Evolutionary conservation across 148 eudicot genomes (phyloP), one percentile per base, ranked within the genome.

Genomic region (Cornus florida): DNA sequence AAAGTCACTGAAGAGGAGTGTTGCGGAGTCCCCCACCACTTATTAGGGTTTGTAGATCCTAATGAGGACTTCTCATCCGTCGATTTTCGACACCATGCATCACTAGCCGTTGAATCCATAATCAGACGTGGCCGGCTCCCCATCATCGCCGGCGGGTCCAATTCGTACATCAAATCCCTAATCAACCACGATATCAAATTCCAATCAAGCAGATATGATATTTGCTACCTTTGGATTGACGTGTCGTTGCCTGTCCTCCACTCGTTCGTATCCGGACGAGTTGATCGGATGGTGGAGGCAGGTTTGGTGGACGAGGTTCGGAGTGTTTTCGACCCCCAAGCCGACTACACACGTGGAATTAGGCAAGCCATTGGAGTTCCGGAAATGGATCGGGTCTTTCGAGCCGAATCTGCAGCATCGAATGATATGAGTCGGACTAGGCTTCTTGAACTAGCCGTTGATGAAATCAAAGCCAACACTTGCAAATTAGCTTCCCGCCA

Each of bases 71-170:
- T 90, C 80, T 83, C 90, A 0, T 81, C 96, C 19, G 5, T 74
- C 1, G 89, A 95, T 72, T 95, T 93, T 73, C 81, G 87, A 12
- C 86, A 70, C 14, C 90, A 86, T 10, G 97, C 98, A 10, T 77
- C 78, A 19, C 56, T 20, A 1, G 93, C 93, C 2, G 82, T 90
- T 17, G 93, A 89, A 11, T 87, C 94, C 65, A 90, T 95, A 70
- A 73, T 76, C 0, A 76, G 86, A 43, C 84, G 81, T 38, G 87
- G 88, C 46, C 82, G 77, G 79, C 86, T 95, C 35, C 98, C 98
- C 14, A 91, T 95, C 82, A 93, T 95, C 19, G 98, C 96, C 12
- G 98, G 98, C 2, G 98, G 97, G 16, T 95, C 98, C 41, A 95
- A 95, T 77, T 95, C 98, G 6, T 90, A 79, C 82, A 88, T 95